These are phyloP conservation scores for Eutrema yunnanense DNA, from an alignment of 345 rosid species.

Conservation along the genomic window DNA sequence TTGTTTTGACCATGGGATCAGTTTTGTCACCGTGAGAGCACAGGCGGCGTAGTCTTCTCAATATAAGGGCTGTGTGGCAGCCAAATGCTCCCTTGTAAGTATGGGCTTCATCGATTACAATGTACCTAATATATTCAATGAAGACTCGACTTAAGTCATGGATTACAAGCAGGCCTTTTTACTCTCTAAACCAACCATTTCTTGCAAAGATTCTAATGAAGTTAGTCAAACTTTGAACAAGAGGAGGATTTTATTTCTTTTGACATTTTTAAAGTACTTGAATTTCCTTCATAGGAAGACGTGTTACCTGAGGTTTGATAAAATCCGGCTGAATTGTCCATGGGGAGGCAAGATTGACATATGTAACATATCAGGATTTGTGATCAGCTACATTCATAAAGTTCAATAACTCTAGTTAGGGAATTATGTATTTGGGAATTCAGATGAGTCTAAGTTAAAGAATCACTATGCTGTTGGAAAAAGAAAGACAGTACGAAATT, in stretches of 20 bases:
- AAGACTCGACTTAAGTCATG: background rate
- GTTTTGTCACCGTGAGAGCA: constrained; percentile 70
- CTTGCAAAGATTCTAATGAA: background rate
- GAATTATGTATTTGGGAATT: constrained; percentile 11
- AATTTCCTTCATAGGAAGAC: background rate
- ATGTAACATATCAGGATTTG: constrained; percentile 98
- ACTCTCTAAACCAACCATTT: background rate
- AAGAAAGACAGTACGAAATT: constrained; percentile 18
- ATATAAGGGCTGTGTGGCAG: constrained; percentile 88
- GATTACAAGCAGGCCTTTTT: background rate
- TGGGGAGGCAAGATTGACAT: constrained; percentile 78
- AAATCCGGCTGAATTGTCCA: constrained; percentile 64
- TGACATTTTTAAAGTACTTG: background rate
- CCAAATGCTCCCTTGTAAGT: constrained; percentile 95
- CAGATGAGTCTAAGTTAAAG: background rate
- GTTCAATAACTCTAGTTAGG: constrained; percentile 10
- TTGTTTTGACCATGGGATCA: background rate
- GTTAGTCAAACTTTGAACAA: background rate
- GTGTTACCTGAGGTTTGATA: constrained; percentile 74
- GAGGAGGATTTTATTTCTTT: background rate
- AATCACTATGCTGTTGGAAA: constrained; percentile 12
- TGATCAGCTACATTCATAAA: constrained; percentile 61
- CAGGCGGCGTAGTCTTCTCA: constrained; percentile 84
- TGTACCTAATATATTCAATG: constrained; percentile 41
- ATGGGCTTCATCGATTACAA: constrained; percentile 96